phyloP scores from a whole-genome alignment of 805 yeast genomes.

The Wilhelminamyces savonicus region DNA sequence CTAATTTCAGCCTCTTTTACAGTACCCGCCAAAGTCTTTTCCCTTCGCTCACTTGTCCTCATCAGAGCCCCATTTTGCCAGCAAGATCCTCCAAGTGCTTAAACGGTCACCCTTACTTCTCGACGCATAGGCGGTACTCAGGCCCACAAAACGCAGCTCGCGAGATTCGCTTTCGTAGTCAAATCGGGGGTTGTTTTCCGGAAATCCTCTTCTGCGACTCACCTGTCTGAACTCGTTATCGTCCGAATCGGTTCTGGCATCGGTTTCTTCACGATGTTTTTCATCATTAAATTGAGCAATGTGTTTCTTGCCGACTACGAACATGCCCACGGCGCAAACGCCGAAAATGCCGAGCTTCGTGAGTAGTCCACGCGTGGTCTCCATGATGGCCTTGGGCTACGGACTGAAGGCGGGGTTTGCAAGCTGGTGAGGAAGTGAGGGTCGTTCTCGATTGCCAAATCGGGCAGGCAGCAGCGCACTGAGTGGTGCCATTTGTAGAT shows the following conservation, averaged over 20 bases:
- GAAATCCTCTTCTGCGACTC: slow-evolving; percentile 51
- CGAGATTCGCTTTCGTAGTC: slow-evolving; percentile 32
- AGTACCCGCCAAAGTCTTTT: too few species aligned
- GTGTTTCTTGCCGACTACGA: slow-evolving; percentile 28
- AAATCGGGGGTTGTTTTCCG: slow-evolving; percentile 26
- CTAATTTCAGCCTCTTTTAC: too few species aligned
- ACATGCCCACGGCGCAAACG: slow-evolving; percentile 24
- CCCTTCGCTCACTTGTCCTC: too few species aligned
- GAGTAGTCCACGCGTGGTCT: slow-evolving; percentile 30
- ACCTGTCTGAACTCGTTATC: slow-evolving; percentile 22
- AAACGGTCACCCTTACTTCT: slow-evolving; percentile 58
- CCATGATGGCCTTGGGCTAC: too few species aligned
- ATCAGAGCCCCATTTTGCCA: too few species aligned
- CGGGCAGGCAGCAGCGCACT: too few species aligned
- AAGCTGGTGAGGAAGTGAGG: too few species aligned
- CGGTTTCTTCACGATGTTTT: slow-evolving; percentile 30
- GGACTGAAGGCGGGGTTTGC: too few species aligned
- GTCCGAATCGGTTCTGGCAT: slow-evolving; percentile 24
- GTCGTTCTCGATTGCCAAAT: too few species aligned
- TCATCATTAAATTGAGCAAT: slow-evolving; percentile 27
- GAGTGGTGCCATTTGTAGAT: too few species aligned
- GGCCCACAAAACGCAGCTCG: slow-evolving; percentile 63
- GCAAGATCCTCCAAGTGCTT: too few species aligned
- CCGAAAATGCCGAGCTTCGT: slow-evolving; percentile 28
- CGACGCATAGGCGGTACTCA: slow-evolving; percentile 54